Percentiles rank a stretch among this genome's conserved stretches.
phyloP scores from a whole-genome alignment of 2,329 filamentous ascomycete species.

The Pleurostoma richardsiae region DNA sequence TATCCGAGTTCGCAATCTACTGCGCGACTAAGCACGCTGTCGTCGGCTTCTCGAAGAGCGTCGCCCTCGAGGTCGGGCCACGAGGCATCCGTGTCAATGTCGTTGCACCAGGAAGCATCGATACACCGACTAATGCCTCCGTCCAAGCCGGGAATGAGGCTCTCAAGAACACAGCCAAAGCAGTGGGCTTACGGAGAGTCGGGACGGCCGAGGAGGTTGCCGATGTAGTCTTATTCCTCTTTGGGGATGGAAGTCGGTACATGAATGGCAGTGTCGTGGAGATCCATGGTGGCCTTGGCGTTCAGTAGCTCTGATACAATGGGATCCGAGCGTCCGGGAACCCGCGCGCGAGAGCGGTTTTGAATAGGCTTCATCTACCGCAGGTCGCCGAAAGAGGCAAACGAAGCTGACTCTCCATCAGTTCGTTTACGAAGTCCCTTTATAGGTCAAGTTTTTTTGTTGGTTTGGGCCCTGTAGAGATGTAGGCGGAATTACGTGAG shows the following conservation, averaged over 20 bases:
- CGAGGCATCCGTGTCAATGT: slow-evolving; percentile 29
- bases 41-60: slow-evolving; percentile 34
- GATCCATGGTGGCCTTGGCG: slow-evolving; percentile 33
- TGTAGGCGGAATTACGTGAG: too few relatives aligned
- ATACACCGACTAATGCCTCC: slow-evolving; percentile 27
- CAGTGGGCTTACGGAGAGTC: slow-evolving; percentile 16
- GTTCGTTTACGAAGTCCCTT: too few relatives aligned
- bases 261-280: slow-evolving; percentile 47
- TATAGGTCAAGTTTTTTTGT: too few relatives aligned
- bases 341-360: too few relatives aligned
- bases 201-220: slow-evolving; percentile 20
- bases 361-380: too few relatives aligned
- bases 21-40: slow-evolving; percentile 33
- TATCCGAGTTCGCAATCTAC: slow-evolving; percentile 19
- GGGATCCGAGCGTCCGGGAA: too few relatives aligned
- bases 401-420: too few relatives aligned
- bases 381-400: too few relatives aligned
- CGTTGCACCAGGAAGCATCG: slow-evolving; percentile 19
- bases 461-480: too few relatives aligned
- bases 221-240: slow-evolving; percentile 40
- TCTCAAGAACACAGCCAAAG: slow-evolving; percentile 20
- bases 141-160: slow-evolving; percentile 39
- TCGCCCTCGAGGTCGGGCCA: slow-evolving; percentile 32
- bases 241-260: slow-evolving; percentile 44
- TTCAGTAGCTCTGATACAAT: too few relatives aligned